Evolutionary conservation across 768 basidiomycete genomes (phyloP), one percentile per base, ranked within the genome.

Genomic region (Amanita muscaria): DNA sequence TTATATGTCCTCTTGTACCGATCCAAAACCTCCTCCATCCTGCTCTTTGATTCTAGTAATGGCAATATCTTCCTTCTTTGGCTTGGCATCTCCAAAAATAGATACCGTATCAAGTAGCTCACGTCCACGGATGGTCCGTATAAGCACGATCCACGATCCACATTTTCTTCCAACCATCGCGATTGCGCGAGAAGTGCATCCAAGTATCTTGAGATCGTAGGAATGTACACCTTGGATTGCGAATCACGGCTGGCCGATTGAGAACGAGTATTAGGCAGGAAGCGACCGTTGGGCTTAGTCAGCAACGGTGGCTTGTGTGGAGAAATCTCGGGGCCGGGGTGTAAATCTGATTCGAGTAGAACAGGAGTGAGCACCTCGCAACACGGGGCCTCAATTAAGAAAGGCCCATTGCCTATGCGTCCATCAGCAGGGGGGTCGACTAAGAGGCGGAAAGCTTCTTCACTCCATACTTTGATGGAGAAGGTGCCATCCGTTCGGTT

Each of bases 261-360:
- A 46, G 30, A 50, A 23, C 36, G 39, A 42, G 31, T 41, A 46
- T 41, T 30, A 50, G 49, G 44, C 21, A 50, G 44, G 49, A 50
- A 50, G 49, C 44, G 31, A 34, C 25, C 25, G 44, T 50, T 23
- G 32, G 39, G 49, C 21, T 12, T 42, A 46, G 49, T 42, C 44
- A 50, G 39, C 49, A 50, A 46, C 16, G 31, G 40, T 46, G 49
- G 49, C 38, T 50, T 50, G 49, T 29, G 44, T 27, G 31, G 8
- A 40, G 49, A 45, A 49, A 41, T 40, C 37, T 34, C 33, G 16
- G 49, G 44, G 39, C 45, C 37, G 37, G 49, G 49, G 49, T 50
- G 49, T 45, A 50, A 46, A 32, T 50, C 49, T 32, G 45, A 50
- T 50, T 50, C 49, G 23, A 50, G 49, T 47, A 50, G 49, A 47